A percentile compares a stretch with the other conserved stretches of the same genome.
These are phyloP conservation scores for Hypoxylon sp. DNA, from an alignment of 2,329 filamentous ascomycete genomes.

Conservation along the genomic window DNA sequence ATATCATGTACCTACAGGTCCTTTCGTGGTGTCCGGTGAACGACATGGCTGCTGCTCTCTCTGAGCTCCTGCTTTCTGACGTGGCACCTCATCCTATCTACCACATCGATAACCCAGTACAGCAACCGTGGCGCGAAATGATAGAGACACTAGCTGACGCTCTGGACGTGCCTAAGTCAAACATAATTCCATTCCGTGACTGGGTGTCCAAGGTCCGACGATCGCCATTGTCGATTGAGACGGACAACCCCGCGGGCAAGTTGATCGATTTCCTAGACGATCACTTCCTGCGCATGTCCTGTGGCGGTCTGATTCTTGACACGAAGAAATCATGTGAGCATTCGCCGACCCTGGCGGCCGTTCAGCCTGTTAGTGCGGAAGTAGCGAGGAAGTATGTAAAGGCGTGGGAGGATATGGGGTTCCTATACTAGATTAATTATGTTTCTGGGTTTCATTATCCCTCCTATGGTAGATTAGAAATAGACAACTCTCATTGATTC, in stretches of 20 bases:
- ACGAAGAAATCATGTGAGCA: constrained; percentile 45
- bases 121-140: constrained; percentile 48
- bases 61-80: constrained; percentile 45
- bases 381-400: constrained; percentile 41
- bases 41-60: constrained; percentile 45
- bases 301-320: constrained; percentile 51
- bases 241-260: constrained; percentile 49
- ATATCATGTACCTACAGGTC: background rate
- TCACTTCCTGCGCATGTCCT: constrained; percentile 52
- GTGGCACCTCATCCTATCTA: constrained; percentile 42
- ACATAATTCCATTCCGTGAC: constrained; percentile 47
- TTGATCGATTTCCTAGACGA: constrained; percentile 51
- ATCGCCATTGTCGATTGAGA: constrained; percentile 24
- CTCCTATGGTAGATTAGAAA: too few relatives aligned
- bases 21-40: constrained; percentile 64
- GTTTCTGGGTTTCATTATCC: too few relatives aligned
- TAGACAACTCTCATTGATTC: too few relatives aligned
- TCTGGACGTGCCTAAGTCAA: background rate
- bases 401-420: constrained; percentile 45
- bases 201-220: constrained; percentile 49
- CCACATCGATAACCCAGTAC: constrained; percentile 52
- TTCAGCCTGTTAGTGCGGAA: constrained; percentile 41
- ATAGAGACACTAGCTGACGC: background rate
- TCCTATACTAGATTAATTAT: constrained; percentile 3
- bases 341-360: constrained; percentile 36